Percentiles rank a stretch among this genome's conserved stretches.
Evolutionary conservation across 805 yeast species (phyloP).

Genomic region (Zygosaccharomyces bailii): DNA sequence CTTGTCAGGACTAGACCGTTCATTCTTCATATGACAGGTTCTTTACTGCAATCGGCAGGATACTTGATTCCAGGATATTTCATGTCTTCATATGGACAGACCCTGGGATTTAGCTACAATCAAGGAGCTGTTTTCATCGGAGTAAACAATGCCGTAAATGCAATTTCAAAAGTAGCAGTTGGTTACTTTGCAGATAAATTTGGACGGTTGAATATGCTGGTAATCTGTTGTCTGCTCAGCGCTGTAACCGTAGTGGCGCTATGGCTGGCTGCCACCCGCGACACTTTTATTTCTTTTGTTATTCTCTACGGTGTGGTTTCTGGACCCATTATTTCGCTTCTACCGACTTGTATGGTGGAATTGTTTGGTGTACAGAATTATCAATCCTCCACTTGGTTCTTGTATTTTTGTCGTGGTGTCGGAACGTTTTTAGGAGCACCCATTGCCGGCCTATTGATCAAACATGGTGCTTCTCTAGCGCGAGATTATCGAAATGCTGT

Average conservation of each 20-base stretch:
- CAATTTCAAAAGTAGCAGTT: slow-evolving; percentile 5
- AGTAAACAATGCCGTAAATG: slow-evolving; percentile 8
- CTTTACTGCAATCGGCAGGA: slow-evolving; percentile 8
- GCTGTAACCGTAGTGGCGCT: slow-evolving; percentile 4
- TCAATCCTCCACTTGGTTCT: slow-evolving; percentile 6
- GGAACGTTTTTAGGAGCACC: slow-evolving; percentile 9
- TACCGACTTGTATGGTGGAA: slow-evolving; percentile 9
- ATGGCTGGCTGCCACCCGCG: slow-evolving; percentile 6
- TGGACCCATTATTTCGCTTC: slow-evolving; percentile 9
- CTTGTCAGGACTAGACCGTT: not conserved
- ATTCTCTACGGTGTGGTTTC: slow-evolving; percentile 7
- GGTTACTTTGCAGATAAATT: slow-evolving; percentile 6
- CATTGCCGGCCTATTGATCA: slow-evolving; percentile 6
- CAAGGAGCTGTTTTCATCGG: slow-evolving; percentile 8
- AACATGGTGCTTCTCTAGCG: not conserved
- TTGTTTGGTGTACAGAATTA: slow-evolving; percentile 11
- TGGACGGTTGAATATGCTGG: slow-evolving; percentile 10
- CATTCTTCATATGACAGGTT: slow-evolving; percentile 6
- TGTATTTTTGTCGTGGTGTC: slow-evolving; percentile 6
- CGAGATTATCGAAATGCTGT: slow-evolving; percentile 7
- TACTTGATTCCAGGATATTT: slow-evolving; percentile 7
- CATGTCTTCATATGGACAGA: slow-evolving; percentile 7
- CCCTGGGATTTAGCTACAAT: slow-evolving; percentile 3
- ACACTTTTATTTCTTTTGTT: slow-evolving; percentile 6
- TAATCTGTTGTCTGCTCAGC: slow-evolving; percentile 5